Evolutionary conservation across 2,329 filamentous ascomycete species (phyloP).

Genomic region (Botryotinia calthae): DNA sequence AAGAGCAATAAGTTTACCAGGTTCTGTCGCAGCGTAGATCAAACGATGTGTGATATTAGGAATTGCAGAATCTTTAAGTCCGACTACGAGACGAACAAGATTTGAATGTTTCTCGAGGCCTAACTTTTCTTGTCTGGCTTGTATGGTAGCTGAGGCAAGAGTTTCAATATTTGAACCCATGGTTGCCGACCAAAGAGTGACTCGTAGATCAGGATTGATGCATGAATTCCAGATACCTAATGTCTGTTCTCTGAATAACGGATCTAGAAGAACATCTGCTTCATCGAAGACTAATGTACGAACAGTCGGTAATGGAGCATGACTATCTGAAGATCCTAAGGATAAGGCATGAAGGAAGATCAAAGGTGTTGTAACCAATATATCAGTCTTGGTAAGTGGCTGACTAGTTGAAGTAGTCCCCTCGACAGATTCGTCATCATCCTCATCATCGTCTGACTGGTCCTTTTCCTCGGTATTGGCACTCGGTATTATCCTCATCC

Average conservation of each 20-base stretch:
- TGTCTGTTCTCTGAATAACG: slow-evolving; percentile 86
- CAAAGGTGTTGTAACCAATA: slow-evolving; percentile 77
- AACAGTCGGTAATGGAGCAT: slow-evolving; percentile 62
- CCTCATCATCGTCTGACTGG: slow-evolving; percentile 39
- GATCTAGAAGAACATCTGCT: slow-evolving; percentile 89
- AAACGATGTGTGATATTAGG: slow-evolving; percentile 89
- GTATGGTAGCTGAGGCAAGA: slow-evolving; percentile 67
- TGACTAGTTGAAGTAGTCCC: slow-evolving; percentile 45
- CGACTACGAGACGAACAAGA: slow-evolving; percentile 85
- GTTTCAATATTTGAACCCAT: slow-evolving; percentile 93
- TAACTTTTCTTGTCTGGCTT: slow-evolving; percentile 48
- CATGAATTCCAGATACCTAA: slow-evolving; percentile 80
- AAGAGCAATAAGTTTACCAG: slow-evolving; percentile 87
- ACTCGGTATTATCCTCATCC: slow-evolving; percentile 62
- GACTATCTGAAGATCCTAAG: slow-evolving; percentile 41
- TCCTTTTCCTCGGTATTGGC: slow-evolving; percentile 43
- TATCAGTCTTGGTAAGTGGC: slow-evolving; percentile 68
- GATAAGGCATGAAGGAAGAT: slow-evolving; percentile 72
- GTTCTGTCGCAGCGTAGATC: slow-evolving; percentile 86
- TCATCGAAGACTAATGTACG: slow-evolving; percentile 82
- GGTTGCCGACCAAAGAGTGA: slow-evolving; percentile 92
- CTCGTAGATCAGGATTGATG: slow-evolving; percentile 63
- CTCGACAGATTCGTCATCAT: slow-evolving; percentile 40
- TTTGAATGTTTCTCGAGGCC: slow-evolving; percentile 43
- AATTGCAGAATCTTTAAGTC: slow-evolving; percentile 91